Evolutionary conservation across 257 asterid genomes (phyloP).

Genomic region (Anisodus tanguticus): DNA sequence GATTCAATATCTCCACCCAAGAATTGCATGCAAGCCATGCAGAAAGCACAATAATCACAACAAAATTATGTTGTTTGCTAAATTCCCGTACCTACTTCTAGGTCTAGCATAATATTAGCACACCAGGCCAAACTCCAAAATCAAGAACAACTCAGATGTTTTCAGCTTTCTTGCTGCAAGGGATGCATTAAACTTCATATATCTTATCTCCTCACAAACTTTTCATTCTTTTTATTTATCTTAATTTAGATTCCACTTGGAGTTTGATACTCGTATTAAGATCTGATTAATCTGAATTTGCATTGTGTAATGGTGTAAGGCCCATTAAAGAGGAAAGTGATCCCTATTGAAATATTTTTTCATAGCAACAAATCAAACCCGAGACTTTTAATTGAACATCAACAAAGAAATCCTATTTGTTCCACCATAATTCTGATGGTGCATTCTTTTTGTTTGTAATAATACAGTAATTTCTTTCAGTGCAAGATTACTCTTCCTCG

Average conservation of each 20-base stretch:
- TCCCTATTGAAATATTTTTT: no score
- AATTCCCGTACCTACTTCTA: neutral
- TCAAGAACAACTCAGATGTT: slow-evolving; percentile 15
- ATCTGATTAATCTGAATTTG: no score
- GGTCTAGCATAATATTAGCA: neutral
- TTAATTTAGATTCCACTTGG: no score
- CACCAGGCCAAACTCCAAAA: neutral
- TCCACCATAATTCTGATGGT: neutral
- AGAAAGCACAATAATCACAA: slow-evolving; percentile 27
- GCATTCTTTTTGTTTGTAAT: no score
- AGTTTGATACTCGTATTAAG: no score
- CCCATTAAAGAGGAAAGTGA: no score
- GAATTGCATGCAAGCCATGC: slow-evolving; percentile 29
- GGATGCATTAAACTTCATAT: neutral
- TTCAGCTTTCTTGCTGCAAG: neutral
- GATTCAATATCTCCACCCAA: neutral
- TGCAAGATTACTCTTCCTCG: neutral
- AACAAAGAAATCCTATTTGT: no score
- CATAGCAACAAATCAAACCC: no score
- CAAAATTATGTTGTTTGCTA: slow-evolving; percentile 11
- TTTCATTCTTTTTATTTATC: no score
- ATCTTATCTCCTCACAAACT: no score
- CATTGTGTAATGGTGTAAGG: no score
- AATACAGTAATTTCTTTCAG: neutral
- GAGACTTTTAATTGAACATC: no score